These are phyloP conservation scores for Tillandsia leiboldiana DNA, from an alignment of 176 grass and related monocot species.

Conservation along the genomic window DNA sequence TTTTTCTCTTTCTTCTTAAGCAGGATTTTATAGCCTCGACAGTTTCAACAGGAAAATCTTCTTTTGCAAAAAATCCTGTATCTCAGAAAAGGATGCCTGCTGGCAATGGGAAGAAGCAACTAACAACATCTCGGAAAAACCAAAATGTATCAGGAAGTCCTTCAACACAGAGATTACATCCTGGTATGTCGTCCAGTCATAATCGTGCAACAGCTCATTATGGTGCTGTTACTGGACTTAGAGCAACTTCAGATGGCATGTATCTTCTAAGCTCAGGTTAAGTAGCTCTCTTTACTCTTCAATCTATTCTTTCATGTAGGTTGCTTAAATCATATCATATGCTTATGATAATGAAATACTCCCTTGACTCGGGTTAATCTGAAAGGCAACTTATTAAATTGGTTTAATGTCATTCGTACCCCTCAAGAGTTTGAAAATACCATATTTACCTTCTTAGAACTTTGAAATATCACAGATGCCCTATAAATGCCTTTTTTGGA, in stretches of 20 bases:
- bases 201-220: conserved; percentile 81
- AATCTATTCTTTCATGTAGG: not conserved
- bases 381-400: too few relatives aligned
- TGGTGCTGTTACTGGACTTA: conserved; percentile 85
- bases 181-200: conserved; percentile 59
- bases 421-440: too few relatives aligned
- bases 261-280: conserved; percentile 95
- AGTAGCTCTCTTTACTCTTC: conserved; percentile 15
- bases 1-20: conserved; percentile 18
- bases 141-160: conserved; percentile 23
- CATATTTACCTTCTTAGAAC: too few relatives aligned
- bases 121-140: conserved; percentile 24
- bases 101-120: conserved; percentile 39
- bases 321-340: not conserved
- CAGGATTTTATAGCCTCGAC: conserved; percentile 21
- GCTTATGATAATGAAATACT: not conserved
- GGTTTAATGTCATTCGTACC: too few relatives aligned
- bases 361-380: not conserved
- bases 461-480: too few relatives aligned
- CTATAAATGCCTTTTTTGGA: too few relatives aligned
- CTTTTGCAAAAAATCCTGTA: conserved; percentile 32
- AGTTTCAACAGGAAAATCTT: conserved; percentile 25
- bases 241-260: conserved; percentile 75
- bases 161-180: conserved; percentile 48
- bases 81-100: conserved; percentile 31